phyloP scores from a whole-genome alignment of 2,329 filamentous ascomycete genomes.

The Aulographum hederae region DNA sequence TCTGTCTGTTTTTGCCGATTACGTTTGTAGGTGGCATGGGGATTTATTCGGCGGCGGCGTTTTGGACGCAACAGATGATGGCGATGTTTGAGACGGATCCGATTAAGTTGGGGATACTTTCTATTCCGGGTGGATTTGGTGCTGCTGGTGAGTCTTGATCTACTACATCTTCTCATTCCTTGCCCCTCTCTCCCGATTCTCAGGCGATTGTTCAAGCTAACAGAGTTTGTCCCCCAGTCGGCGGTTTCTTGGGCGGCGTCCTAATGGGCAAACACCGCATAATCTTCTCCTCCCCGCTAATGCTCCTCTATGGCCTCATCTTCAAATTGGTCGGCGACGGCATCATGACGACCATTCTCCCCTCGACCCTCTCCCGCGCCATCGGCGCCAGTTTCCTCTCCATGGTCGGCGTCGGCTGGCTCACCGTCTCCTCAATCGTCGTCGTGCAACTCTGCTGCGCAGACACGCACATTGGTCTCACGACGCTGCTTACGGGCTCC shows the following conservation, averaged over 20 bases:
- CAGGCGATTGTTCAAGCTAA: not conserved
- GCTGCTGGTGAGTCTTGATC: conserved; percentile 3
- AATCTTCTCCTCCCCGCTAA: conserved; percentile 1
- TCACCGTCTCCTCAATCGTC: conserved; percentile 3
- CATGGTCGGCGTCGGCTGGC: conserved; percentile 2
- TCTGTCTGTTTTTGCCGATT: conserved; percentile 3
- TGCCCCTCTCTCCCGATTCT: no score
- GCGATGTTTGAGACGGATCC: conserved; percentile 2
- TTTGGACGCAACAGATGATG: conserved; percentile 4
- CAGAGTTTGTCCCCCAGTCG: not conserved
- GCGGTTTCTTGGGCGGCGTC: conserved; percentile 4
- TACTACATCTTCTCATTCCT: not conserved
- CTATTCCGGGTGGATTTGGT: conserved; percentile 3
- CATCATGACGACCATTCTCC: conserved; percentile 1
- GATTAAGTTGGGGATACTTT: conserved; percentile 4
- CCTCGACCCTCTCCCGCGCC: conserved; percentile 1
- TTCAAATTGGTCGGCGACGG: conserved; percentile 3
- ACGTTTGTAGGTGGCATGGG: conserved; percentile 5
- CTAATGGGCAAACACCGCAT: conserved; percentile 3
- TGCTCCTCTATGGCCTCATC: conserved; percentile 3
- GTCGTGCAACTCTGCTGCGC: conserved; percentile 4
- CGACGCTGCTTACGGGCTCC: conserved; percentile 4
- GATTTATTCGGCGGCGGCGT: conserved; percentile 4
- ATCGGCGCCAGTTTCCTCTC: conserved; percentile 1
- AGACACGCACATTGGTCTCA: conserved; percentile 4